These are phyloP conservation scores for Lepidium africanum DNA, from an alignment of 345 rosid species.

Conservation along the genomic window DNA sequence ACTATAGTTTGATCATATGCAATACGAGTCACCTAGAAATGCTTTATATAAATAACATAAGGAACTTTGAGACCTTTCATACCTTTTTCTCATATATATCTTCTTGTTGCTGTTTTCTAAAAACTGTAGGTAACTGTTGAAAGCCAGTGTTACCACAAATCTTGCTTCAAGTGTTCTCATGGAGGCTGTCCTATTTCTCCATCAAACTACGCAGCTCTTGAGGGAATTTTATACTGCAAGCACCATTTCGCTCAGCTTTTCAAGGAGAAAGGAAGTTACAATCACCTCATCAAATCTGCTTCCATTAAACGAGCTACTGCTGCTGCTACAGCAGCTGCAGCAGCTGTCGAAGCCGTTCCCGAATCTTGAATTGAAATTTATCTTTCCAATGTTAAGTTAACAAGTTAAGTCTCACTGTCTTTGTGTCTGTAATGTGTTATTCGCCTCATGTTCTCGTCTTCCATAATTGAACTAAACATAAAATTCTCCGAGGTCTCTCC, in stretches of 20 bases:
- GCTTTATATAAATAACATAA: neutral
- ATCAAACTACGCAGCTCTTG: conserved; percentile 97
- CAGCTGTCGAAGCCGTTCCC: conserved; percentile 53
- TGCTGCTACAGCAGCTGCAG: conserved; percentile 54
- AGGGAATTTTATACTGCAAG: conserved; percentile 88
- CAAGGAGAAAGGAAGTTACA: conserved; percentile 98
- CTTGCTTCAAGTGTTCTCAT: conserved; percentile 94
- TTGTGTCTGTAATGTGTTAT: neutral
- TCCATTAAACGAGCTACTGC: conserved; percentile 64
- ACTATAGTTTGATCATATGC: neutral
- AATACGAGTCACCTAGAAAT: neutral
- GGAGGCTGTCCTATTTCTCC: conserved; percentile 92
- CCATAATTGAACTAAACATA: neutral
- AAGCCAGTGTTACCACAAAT: conserved; percentile 75
- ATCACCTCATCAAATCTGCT: conserved; percentile 79
- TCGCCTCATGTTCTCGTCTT: neutral
- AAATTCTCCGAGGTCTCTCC: neutral
- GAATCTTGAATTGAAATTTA: conserved; percentile 40
- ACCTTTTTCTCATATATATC: neutral
- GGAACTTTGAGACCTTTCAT: neutral
- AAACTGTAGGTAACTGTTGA: conserved; percentile 69
- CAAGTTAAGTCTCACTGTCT: neutral
- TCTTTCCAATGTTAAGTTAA: neutral
- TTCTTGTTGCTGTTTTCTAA: neutral
- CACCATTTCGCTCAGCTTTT: conserved; percentile 97